These are phyloP conservation scores for Cryptosporidium viatorum DNA, from an alignment of 169 alveolate genomes.

Conservation along the genomic window DNA sequence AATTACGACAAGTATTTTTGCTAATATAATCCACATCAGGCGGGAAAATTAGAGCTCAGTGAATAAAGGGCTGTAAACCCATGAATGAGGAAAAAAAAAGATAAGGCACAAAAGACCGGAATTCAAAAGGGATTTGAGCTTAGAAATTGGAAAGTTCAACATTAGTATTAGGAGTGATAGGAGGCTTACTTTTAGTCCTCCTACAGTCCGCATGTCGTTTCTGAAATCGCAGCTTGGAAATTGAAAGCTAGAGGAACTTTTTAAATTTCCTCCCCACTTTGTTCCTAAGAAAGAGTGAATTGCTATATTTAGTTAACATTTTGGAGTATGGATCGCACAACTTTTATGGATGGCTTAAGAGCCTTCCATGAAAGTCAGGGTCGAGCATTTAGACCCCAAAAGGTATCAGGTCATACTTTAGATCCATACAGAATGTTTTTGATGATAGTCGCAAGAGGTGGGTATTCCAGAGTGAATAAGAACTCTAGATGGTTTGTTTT, in stretches of 20 bases:
- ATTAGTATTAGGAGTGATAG: background rate
- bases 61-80: background rate
- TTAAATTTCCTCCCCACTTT: conserved; percentile 19
- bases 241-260: background rate
- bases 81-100: conserved; percentile 5
- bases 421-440: conserved; percentile 68
- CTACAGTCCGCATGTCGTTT: background rate
- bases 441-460: conserved; percentile 67
- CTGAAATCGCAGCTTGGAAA: background rate
- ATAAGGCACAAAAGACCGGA: background rate
- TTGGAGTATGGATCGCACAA: conserved; percentile 44
- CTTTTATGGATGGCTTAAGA: conserved; percentile 72
- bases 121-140: background rate
- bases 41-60: conserved; percentile 1
- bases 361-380: conserved; percentile 76
- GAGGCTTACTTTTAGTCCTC: background rate
- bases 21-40: conserved; percentile 11
- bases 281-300: background rate
- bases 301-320: background rate
- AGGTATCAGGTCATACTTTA: conserved; percentile 49
- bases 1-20: conserved; percentile 24
- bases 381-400: conserved; percentile 71
- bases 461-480: conserved; percentile 67
- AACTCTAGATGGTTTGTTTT: conserved; percentile 75
- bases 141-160: background rate